phyloP scores from a whole-genome alignment of 2,329 filamentous ascomycete species.

The Xylariomycetidae sp. region DNA sequence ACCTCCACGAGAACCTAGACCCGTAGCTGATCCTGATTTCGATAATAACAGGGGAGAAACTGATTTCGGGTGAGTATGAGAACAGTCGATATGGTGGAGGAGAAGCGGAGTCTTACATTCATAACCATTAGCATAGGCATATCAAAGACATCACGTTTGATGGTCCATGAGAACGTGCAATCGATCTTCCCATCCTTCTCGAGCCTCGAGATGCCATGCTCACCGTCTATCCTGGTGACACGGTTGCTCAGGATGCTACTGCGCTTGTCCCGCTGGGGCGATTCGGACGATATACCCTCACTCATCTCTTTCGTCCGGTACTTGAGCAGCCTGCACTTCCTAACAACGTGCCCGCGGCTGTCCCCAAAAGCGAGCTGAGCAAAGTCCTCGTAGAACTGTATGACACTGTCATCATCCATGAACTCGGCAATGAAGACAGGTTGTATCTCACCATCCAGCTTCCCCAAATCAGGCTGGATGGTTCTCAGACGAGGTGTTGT shows the following conservation, averaged over 20 bases:
- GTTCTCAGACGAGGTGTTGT: constrained; percentile 49
- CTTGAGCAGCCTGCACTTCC: constrained; percentile 81
- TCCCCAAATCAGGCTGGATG: constrained; percentile 35
- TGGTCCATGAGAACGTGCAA: constrained; percentile 94
- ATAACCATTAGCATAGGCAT: constrained; percentile 98
- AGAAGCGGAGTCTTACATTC: constrained; percentile 63
- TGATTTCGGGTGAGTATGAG: constrained; percentile 18
- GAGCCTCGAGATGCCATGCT: constrained; percentile 75
- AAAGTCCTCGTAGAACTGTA: constrained; percentile 96
- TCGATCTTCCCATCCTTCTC: constrained; percentile 88
- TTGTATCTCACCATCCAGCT: constrained; percentile 51
- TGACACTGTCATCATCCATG: constrained; percentile 86
- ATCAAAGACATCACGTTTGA: constrained; percentile 95
- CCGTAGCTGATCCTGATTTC: constrained; percentile 53
- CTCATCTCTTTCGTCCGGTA: constrained; percentile 71
- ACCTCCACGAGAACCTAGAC: too few species aligned
- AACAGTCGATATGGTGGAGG: not conserved
- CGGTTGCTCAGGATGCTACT: constrained; percentile 53
- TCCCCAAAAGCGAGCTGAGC: constrained; percentile 89
- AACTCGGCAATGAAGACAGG: constrained; percentile 90
- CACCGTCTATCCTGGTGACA: constrained; percentile 61
- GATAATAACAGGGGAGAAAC: constrained; percentile 58
- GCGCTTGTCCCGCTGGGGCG: constrained; percentile 42
- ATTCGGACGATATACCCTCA: constrained; percentile 31
- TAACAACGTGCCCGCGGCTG: constrained; percentile 77